Conservation (phyloP, 176 grass and related monocot species). For the Calamus simplicifolius region DNA sequence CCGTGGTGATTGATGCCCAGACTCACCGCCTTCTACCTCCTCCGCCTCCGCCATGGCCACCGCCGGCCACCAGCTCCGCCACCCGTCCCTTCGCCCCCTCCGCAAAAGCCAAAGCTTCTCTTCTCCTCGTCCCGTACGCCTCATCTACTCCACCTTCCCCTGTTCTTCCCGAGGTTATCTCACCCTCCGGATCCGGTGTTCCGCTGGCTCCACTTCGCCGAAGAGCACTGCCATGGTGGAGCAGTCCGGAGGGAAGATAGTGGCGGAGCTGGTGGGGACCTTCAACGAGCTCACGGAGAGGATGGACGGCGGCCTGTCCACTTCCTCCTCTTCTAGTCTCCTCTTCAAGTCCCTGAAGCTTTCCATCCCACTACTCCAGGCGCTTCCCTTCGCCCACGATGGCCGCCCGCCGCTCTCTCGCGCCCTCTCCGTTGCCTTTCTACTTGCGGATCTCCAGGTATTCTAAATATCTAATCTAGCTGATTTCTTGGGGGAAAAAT, state of each 20-base stretch:
- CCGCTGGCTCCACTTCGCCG: background rate
- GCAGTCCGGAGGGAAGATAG: constrained; percentile 57
- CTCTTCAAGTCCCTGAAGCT: constrained; percentile 79
- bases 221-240: constrained; percentile 2
- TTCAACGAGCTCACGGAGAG: constrained; percentile 73
- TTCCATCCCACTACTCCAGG: constrained; percentile 61
- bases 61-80: constrained; percentile 13
- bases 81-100: background rate
- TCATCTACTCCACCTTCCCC: background rate
- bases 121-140: constrained; percentile 4
- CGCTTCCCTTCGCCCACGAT: constrained; percentile 28
- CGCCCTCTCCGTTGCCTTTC: constrained; percentile 53
- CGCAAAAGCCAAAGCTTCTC: background rate
- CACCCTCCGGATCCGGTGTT: constrained; percentile 4
- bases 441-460: constrained; percentile 91
- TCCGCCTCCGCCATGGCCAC: constrained; percentile 17
- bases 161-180: constrained; percentile 13
- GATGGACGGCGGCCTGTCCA: constrained; percentile 62
- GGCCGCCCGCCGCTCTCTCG: constrained; percentile 50
- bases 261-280: constrained; percentile 79
- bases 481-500: too few species aligned
- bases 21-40: too few species aligned
- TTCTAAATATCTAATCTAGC: background rate
- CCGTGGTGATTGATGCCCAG: too few species aligned
- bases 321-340: constrained; percentile 66